Conservation (phyloP, 495 filamentous ascomycete genomes). For the Aspergillus incahuasiensis region DNA sequence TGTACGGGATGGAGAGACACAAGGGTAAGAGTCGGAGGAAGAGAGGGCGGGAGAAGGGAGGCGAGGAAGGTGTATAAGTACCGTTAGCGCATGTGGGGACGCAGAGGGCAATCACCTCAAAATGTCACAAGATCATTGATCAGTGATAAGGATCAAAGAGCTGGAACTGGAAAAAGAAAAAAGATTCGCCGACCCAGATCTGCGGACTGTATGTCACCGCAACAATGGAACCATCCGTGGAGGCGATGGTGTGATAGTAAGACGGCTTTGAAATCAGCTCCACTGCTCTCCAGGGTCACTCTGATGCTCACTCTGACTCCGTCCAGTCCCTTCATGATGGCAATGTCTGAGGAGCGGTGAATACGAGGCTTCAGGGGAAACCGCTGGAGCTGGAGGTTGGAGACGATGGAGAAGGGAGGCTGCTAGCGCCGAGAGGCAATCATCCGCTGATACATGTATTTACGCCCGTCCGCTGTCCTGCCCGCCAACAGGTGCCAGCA, state of each 20-base stretch:
- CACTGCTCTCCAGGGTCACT: neutral
- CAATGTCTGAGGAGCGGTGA: neutral
- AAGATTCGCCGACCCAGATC: slow-evolving; percentile 12
- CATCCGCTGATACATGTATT: slow-evolving; percentile 1
- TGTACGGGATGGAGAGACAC: neutral
- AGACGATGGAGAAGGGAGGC: neutral
- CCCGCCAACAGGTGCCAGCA: neutral
- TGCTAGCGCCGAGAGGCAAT: slow-evolving; percentile 1
- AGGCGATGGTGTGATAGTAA: slow-evolving; percentile 41
- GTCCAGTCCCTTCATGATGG: too few relatives aligned
- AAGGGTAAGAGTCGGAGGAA: neutral
- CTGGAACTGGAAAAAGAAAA: slow-evolving; percentile 6
- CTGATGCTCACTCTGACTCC: too few relatives aligned
- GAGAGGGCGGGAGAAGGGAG: slow-evolving; percentile 16
- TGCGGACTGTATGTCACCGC: slow-evolving; percentile 12
- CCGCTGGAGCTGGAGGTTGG: neutral
- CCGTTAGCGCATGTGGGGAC: slow-evolving; percentile 12
- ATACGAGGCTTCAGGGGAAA: neutral
- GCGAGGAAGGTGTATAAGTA: slow-evolving; percentile 14
- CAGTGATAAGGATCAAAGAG: slow-evolving; percentile 4
- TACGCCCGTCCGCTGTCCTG: neutral
- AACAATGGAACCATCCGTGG: slow-evolving; percentile 33
- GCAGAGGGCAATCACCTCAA: neutral
- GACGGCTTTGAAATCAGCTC: slow-evolving; percentile 3
- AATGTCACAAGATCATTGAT: slow-evolving; percentile 9